Evolutionary conservation across 345 rosid genomes (phyloP), one percentile per base, ranked within the genome.

Genomic region (Syzygium aqueum): DNA sequence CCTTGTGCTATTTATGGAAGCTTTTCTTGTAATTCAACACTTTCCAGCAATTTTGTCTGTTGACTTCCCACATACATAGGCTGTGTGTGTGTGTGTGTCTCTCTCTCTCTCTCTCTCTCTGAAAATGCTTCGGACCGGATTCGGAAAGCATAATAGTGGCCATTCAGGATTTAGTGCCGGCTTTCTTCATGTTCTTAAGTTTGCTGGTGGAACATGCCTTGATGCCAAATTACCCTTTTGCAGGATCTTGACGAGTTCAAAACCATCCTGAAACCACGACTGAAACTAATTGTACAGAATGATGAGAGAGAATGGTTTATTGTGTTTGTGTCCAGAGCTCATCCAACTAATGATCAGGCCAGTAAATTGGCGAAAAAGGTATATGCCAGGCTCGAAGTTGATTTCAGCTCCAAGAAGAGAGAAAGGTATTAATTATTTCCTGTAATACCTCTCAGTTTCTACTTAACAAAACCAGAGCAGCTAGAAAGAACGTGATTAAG

Each of bases 161-260:
- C 82, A 19, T 73, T 73, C 49, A 73, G 82, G 82, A 73, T 37
- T 30, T 73, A 37, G 19, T 73, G 49, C 27, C 2, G 3, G 82
- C 82, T 73, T 53, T 73, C 82, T 73, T 73, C 49, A 73, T 73
- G 49, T 73, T 73, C 22, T 73, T 25, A 73, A 40, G 37, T 33
- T 73, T 73, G 82, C 82, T 21, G 27, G 23, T 37, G 82, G 82
- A 73, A 73, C 49, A 9, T 3, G 2, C 27, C 1, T 22, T 73
- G 43, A 33, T 73, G 21, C 46, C 49, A 19, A 33, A 73, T 73
- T 37, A 73, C 82, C 46, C 82, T 77, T 73, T 59, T 88, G 84
- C 93, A 97, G 99, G 99, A 96, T 93, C 98, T 95, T 92, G 99
- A 96, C 84, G 99, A 97, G 94, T 95, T 95, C 92, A 96, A 94